A percentile compares a stretch with the other conserved stretches of the same genome.
Evolutionary conservation across 768 basidiomycete genomes (phyloP).

Genomic region (Pleurotus giganteus): DNA sequence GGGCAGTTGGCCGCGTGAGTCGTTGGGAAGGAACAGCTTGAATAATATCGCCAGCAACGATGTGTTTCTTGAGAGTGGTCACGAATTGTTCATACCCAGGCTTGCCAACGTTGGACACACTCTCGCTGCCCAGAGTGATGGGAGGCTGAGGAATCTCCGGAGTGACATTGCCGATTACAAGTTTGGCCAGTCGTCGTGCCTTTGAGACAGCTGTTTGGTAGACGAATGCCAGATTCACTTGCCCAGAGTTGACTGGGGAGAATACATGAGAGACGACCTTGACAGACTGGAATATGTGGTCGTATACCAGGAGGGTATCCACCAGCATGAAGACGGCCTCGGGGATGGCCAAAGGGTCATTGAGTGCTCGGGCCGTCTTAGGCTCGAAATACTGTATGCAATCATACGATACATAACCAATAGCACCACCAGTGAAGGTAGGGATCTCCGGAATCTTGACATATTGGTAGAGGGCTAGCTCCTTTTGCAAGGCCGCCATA

Average conservation of each 20-base stretch:
- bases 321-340: conserved; percentile 97
- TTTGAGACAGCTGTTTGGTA: conserved; percentile 87
- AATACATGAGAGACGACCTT: conserved; percentile 97
- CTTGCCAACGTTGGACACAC: conserved; percentile 90
- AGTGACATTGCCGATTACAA: conserved; percentile 48
- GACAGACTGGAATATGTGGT: conserved; percentile 93
- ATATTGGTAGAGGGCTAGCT: conserved; percentile 84
- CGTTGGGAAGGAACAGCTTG: conserved; percentile 98
- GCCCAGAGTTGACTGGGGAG: conserved; percentile 65
- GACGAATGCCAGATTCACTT: conserved; percentile 74
- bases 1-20: conserved; percentile 74
- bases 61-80: conserved; percentile 88
- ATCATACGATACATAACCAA: conserved; percentile 97
- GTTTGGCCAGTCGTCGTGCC: conserved; percentile 76
- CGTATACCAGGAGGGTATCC: conserved; percentile 94
- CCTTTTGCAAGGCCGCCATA: conserved; percentile 77
- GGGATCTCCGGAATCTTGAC: conserved; percentile 89
- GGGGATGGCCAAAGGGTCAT: conserved; percentile 84
- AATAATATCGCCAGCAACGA: conserved; percentile 96
- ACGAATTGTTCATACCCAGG: conserved; percentile 91
- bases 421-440: conserved; percentile 95
- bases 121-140: conserved; percentile 61
- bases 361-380: conserved; percentile 72
- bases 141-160: conserved; percentile 70
- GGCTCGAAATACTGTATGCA: conserved; percentile 97